Percentiles rank a stretch among this genome's conserved stretches.
Conservation (phyloP, 306 rosid genomes). For the Quercus variabilis region DNA sequence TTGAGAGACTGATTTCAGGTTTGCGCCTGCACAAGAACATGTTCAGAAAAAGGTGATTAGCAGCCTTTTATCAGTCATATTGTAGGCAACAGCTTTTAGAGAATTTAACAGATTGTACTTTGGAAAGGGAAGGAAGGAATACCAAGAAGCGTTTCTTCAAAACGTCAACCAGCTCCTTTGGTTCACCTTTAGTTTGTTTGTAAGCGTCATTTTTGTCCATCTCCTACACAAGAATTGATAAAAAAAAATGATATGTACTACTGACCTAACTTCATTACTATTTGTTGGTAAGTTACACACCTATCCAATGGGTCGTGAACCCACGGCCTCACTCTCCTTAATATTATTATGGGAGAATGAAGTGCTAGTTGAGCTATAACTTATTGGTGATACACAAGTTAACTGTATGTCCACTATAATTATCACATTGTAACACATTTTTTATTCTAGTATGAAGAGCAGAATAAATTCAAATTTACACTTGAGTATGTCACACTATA, state of each 20-base stretch:
- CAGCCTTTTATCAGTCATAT: not conserved
- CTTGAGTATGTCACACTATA: not conserved
- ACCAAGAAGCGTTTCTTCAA: constrained; percentile 63
- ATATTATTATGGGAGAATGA: constrained; percentile 4
- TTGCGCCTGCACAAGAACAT: not conserved
- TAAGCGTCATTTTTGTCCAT: constrained; percentile 57
- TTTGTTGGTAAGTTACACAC: too few relatives aligned
- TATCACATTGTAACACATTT: too few relatives aligned
- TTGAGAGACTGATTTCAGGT: not conserved
- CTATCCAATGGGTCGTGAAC: not conserved
- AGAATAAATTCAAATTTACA: not conserved
- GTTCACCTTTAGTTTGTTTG: constrained; percentile 48
- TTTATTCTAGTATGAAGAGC: too few relatives aligned
- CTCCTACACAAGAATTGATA: constrained; percentile 32
- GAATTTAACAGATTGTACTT: not conserved
- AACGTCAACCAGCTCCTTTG: constrained; percentile 51
- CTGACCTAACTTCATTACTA: too few relatives aligned
- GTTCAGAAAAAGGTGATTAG: not conserved
- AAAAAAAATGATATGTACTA: not conserved
- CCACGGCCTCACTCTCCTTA: too few relatives aligned
- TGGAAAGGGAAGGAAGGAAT: not conserved
- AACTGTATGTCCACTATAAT: too few relatives aligned
- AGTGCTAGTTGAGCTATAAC: not conserved
- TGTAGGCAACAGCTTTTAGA: not conserved
- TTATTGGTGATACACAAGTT: too few relatives aligned